Conservation (phyloP, 495 filamentous ascomycete genomes). For the Penicillium fimorum region DNA sequence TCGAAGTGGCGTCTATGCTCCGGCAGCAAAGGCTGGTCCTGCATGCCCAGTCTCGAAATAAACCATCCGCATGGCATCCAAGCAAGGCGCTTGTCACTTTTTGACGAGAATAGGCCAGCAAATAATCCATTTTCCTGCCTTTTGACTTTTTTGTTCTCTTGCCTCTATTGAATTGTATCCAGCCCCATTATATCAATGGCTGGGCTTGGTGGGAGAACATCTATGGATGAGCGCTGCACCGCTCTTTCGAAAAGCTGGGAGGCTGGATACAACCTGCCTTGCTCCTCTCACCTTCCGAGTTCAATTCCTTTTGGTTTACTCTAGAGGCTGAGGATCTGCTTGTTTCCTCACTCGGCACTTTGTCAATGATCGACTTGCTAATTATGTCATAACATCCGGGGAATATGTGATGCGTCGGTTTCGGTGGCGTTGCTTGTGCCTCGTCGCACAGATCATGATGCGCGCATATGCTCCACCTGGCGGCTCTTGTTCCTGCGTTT, state of each 20-base stretch:
- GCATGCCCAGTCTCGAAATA: conserved; percentile 1
- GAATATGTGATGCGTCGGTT: conserved; percentile 23
- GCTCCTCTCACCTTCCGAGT: background rate
- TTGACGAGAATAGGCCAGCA: background rate
- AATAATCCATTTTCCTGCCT: background rate
- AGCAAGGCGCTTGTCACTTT: conserved; percentile 13
- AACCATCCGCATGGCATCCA: conserved; percentile 9
- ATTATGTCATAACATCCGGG: background rate
- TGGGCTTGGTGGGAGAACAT: background rate
- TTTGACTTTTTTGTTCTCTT: background rate
- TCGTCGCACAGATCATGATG: conserved; percentile 25
- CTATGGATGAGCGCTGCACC: background rate
- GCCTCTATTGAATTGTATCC: background rate
- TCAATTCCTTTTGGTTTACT: background rate
- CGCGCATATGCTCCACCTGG: conserved; percentile 14
- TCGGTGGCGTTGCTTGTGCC: conserved; percentile 17
- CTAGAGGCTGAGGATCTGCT: background rate
- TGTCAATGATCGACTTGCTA: background rate
- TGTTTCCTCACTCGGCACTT: background rate
- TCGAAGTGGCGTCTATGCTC: background rate
- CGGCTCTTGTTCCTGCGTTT: conserved; percentile 19
- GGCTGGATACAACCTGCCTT: conserved; percentile 6
- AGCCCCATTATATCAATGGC: conserved; percentile 5
- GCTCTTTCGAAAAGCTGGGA: background rate
- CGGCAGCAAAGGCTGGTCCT: background rate